Evolutionary conservation across 108 stramenopile genomes (phyloP).

Genomic region (Stephanodiscus triporus): DNA sequence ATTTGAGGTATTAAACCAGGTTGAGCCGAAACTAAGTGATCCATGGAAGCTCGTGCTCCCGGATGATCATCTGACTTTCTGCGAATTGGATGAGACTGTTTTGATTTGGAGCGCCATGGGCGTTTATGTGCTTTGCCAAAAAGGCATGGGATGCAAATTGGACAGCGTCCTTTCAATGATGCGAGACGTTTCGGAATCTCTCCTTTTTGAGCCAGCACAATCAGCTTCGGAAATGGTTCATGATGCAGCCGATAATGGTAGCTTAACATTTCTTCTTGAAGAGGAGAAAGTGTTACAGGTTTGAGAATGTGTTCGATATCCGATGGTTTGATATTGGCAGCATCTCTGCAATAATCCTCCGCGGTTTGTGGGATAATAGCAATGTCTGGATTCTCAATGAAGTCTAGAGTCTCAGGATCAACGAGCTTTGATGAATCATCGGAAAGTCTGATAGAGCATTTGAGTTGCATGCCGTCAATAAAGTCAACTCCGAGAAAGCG

Average conservation of each 20-base stretch:
- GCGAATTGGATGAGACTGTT: not conserved
- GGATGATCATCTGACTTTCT: slow-evolving; percentile 6
- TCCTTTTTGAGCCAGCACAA: slow-evolving; percentile 14
- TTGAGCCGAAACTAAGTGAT: slow-evolving; percentile 44
- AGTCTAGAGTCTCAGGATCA: not conserved
- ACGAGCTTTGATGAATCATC: not conserved
- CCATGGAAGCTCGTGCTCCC: slow-evolving; percentile 46
- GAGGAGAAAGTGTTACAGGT: slow-evolving; percentile 21
- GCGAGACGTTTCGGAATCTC: slow-evolving; percentile 16
- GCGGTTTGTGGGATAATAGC: slow-evolving; percentile 12
- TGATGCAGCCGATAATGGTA: slow-evolving; percentile 29
- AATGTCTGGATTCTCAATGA: slow-evolving; percentile 20
- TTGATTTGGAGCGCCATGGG: slow-evolving; percentile 21
- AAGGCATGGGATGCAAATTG: slow-evolving; percentile 24
- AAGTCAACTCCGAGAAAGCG: not conserved
- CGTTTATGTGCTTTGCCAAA: slow-evolving; percentile 27
- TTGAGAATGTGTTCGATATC: not conserved
- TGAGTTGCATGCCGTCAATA: slow-evolving; percentile 5
- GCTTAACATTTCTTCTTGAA: slow-evolving; percentile 24
- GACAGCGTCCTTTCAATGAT: slow-evolving; percentile 9
- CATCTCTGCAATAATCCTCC: slow-evolving; percentile 6
- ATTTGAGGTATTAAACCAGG: slow-evolving; percentile 45
- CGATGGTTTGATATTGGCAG: not conserved
- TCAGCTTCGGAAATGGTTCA: slow-evolving; percentile 19
- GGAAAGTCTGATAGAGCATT: not conserved